Evolutionary conservation across 805 yeast species (phyloP), one percentile per base, ranked within the genome.

Genomic region (Priceomyces castillae): DNA sequence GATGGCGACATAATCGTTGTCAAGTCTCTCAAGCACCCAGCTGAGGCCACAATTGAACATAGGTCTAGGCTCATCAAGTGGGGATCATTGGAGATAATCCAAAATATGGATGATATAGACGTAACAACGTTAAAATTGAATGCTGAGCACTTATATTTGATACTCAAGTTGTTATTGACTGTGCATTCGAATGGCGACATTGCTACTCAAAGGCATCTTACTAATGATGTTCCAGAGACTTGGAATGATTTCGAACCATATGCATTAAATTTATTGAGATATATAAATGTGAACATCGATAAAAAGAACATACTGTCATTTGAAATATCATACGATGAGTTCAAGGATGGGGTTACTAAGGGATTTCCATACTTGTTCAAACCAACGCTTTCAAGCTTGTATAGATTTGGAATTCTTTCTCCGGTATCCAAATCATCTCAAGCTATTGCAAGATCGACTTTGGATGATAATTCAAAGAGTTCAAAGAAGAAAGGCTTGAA

Each of bases 81-180:
- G 73, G 42, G 42, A 17, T 34, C 58, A 2, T 52, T 72, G 3
- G 69, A 69, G 0, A 47, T 64, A 6, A 61, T 80, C 3, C 63
- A 68, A 42, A 56, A 61, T 1, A 73, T 67, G 50, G 83, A 80
- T 54, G 65, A 62, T 2, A 54, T 76, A 10, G 71, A 74, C n/a
- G 39, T 73, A 0, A 60, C 65, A 0, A 50, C 60, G 2, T 44
- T 74, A 30, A 46, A 51, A 2, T 46, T 83, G 0, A 53, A 72
- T 0, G 80, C 78, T 0, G 41, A 53, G 0, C 70, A 68, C 4
- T 45, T 84, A 25, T 60, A 67, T 2, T 65, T 65, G 4, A 37
- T 84, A 2, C 40, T 84, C 9, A 66, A 83, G 0, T 74, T 84
- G 46, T 46, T 76, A 16, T 62, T 85, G 25, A 48, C 77, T 0